phyloP scores from a whole-genome alignment of 2,329 filamentous ascomycete genomes.

The Daldinia eschscholtzii region DNA sequence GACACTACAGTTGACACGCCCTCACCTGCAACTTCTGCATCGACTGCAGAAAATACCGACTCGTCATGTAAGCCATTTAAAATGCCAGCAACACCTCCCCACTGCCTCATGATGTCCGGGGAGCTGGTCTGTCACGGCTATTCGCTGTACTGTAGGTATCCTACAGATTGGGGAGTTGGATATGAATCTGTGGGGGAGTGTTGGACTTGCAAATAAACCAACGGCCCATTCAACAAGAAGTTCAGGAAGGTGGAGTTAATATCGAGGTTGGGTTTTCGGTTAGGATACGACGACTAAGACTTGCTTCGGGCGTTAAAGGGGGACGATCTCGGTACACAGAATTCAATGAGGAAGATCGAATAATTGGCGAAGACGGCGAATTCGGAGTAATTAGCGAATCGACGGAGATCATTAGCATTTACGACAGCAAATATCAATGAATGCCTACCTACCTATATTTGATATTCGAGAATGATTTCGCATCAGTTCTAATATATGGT shows the following conservation, averaged over 20 bases:
- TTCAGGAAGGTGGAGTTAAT: background rate
- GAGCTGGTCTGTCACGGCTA: constrained; percentile 30
- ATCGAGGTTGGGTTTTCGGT: background rate
- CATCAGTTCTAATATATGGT: background rate
- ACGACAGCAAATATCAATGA: background rate
- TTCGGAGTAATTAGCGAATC: background rate
- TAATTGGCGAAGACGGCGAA: background rate
- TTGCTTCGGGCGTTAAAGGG: background rate
- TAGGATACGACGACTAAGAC: background rate
- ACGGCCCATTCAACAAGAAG: background rate
- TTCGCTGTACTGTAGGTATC: constrained; percentile 35
- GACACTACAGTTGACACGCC: constrained; percentile 9
- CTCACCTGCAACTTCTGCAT: background rate
- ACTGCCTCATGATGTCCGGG: constrained; percentile 32
- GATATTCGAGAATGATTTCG: background rate
- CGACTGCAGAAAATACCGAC: constrained; percentile 6
- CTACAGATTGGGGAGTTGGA: constrained; percentile 34
- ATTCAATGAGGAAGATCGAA: background rate
- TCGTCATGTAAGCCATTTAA: constrained; percentile 31
- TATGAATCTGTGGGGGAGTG: constrained; percentile 38
- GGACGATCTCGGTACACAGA: background rate
- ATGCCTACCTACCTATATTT: background rate
- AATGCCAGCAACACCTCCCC: constrained; percentile 31
- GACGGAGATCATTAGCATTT: background rate
- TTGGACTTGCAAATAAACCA: constrained; percentile 35